These are phyloP conservation scores for Ophiostoma himal-ulmi DNA, from an alignment of 2,329 filamentous ascomycete genomes.

Conservation along the genomic window DNA sequence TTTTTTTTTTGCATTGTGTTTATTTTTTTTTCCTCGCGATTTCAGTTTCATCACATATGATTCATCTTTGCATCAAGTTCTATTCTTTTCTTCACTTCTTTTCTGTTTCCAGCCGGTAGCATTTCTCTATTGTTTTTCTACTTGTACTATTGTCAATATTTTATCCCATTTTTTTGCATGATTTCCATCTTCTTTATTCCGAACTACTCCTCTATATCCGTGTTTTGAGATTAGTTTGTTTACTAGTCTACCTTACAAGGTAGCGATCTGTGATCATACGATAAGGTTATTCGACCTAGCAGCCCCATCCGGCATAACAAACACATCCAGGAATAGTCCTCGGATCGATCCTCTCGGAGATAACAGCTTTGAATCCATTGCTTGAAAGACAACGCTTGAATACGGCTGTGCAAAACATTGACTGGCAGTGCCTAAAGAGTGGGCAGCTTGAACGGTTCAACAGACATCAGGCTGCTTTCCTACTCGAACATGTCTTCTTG, in stretches of 20 bases:
- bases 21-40: background rate
- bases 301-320: background rate
- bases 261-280: background rate
- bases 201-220: background rate
- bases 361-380: too few species aligned
- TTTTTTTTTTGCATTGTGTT: background rate
- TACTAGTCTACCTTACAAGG: background rate
- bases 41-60: background rate
- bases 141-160: slow-evolving; percentile 1
- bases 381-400: background rate
- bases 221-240: background rate
- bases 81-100: background rate
- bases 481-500: too few species aligned
- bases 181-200: background rate
- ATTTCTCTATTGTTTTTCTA: background rate
- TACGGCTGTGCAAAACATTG: background rate
- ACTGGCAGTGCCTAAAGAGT: background rate
- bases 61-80: background rate
- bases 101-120: background rate
- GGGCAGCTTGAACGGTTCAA: background rate
- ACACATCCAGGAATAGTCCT: background rate
- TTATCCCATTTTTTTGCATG: background rate
- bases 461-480: too few species aligned
- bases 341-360: background rate
- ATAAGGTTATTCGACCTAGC: background rate